Evolutionary conservation across 2,329 filamentous ascomycete species (phyloP), one percentile per base, ranked within the genome.

Genomic region (Dactylella cylindrospora): DNA sequence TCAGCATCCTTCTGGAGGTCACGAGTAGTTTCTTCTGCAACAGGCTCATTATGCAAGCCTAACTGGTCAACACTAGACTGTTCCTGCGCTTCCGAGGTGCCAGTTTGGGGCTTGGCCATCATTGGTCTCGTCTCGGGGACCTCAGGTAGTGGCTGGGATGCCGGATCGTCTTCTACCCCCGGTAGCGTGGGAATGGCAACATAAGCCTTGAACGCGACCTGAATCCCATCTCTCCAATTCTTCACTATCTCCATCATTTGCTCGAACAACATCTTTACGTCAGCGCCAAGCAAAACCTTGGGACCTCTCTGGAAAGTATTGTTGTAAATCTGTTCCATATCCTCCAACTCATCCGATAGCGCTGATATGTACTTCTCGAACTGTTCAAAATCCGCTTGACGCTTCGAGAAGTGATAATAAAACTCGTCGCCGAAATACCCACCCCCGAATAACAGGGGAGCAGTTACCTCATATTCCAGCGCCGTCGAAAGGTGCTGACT

Each of bases 141-240:
- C 19, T 13, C n/a, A n/a, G n/a, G n/a, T n/a, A n/a, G n/a, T n/a
- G n/a, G n/a, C n/a, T n/a, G n/a, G n/a, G n/a, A n/a, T n/a, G n/a
- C n/a, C n/a, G n/a, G n/a, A n/a, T 19, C 13, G n/a, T 52, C 46
- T 3, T 51, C 45, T 9, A 7, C 6, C 7, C 22, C 45, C 20
- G 32, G 46, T 10, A 60, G 32, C 10, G 40, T 46, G 3, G 54
- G 54, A 4, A 60, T 60, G 7, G 32, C 54, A 28, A 8, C 28
- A 41, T 60, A 52, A 9, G 54, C 33, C 29, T 60, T 19, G 20
- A 26, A 9, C 3, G 31, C 40, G 3, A 9, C 25, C 17, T 19
- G 17, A 4, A 60, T 28, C 4, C 39, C 54, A 6, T 46, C 35
- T 13, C 46, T 51, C 40, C 39, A 61, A 3, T 15, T 22, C 9